Base-by-base conservation (phyloP, 352 stramenopile species). In the Phytophthora pseudosyringae region DNA sequence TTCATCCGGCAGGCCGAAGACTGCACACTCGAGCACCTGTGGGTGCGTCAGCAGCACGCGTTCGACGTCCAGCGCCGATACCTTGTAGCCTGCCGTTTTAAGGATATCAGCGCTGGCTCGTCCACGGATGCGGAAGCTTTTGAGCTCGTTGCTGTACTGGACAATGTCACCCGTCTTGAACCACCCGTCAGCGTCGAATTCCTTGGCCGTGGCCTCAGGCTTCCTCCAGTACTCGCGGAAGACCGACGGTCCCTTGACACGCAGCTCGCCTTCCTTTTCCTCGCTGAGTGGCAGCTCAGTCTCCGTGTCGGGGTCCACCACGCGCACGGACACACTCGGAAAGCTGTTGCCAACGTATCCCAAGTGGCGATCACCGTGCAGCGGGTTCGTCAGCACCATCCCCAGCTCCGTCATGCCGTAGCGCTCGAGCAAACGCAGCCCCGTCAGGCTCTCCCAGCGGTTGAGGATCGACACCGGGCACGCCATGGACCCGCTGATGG, bases 321-420 rank as follows among this genome's bases (percentile, higher is more conserved):
- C 56, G n/a, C 84, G 78, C 26, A 93, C 83, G 2, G 83, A 68
- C 2, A 98, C 86, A 50, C 79, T 92, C 2, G 91, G 91, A 31
- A 98, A 89, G 12, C 89, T 79, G 40, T 79, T 51, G 1, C 91
- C 93, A 1, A 98, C 93, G 64, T 88, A 94, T 5, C 91, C 93
- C 4, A 93, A 67, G 47, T 92, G 78, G 15, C 88, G 76, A 11
- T 91, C 70, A 25, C 77, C 72, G 53, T 79, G 67, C 69, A 94
- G 60, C 35, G 91, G 82, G 54, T 98, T 98, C 3, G 85, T 93
- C 6, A 98, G 71, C 9, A 85, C 91, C 93, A 98, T 98, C 8
- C 88, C 90, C 45, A 97, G 78, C 70, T 98, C 91, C 0, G 86
- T 97, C 91, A 97, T 98, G 8, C 91, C 91, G 57, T 97, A 97